Evolutionary conservation across 164 flowering plant genomes (phyloP), one percentile per base, ranked within the genome.

Genomic region (Pachysandra terminalis): DNA sequence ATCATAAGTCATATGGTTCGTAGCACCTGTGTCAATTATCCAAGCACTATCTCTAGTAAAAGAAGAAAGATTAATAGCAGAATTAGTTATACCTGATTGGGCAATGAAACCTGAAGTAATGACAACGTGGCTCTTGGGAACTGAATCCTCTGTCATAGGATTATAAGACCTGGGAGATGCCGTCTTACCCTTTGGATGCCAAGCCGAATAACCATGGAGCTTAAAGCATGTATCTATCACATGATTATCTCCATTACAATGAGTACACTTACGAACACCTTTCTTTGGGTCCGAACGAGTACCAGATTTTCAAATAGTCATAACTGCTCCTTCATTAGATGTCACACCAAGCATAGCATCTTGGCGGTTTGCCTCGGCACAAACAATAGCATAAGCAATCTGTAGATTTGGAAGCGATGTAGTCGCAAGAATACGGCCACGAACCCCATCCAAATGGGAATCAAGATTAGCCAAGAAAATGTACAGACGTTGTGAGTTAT

Each of bases 271-370:
- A 0, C 41, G 37, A 55, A 32, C 37, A 32, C n/a, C 26, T 28
- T 65, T 65, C 52, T 54, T 65, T 21, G 59, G 22, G 5, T 9
- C 28, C 16, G 19, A 5, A 32, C 51, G 4, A 22, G 37, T 32
- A 32, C 37, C 37, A 32, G 37, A 32, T 32, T 32, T 32, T 7
- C 37, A 32, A 32, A 32, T 32, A 32, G 59, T 59, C 57, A 65
- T 26, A 6, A 17, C 57, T 48, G 52, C 54, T 6, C 68, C 53
- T 5, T 64, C 68, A 16, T 15, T 21, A 13, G 22, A 19, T 32
- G 63, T 63, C 16, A 7, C 65, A 15, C 69, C 69, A 48, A 65
- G 22, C 68, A 65, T 65, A 37, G 68, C 68, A 28, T 55, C 68
- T 22, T 64, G 41, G 22, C 40, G 56, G 48, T 64, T 64, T 13